Evolutionary conservation across 768 basidiomycete species (phyloP).

Genomic region (Kwoniella pini): DNA sequence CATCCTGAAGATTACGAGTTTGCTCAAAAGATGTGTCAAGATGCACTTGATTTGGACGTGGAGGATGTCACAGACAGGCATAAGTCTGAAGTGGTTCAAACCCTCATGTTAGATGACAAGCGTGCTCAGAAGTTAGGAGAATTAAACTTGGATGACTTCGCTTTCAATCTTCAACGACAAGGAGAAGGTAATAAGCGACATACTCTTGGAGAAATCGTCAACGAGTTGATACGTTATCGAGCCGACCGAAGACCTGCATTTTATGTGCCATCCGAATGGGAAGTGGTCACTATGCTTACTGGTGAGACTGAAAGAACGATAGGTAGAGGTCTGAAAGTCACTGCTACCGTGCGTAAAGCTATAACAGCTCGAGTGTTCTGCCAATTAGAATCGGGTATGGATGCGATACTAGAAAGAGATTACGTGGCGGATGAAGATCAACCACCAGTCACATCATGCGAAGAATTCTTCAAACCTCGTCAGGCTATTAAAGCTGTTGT

Average conservation of each 20-base stretch:
- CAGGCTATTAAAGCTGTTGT: constrained; percentile 80
- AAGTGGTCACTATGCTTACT: constrained; percentile 90
- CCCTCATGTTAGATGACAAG: constrained; percentile 80
- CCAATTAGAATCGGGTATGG: constrained; percentile 89
- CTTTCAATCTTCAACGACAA: constrained; percentile 81
- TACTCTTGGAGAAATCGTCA: constrained; percentile 81
- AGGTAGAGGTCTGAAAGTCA: constrained; percentile 73
- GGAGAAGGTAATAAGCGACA: constrained; percentile 81
- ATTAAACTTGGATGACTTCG: constrained; percentile 93
- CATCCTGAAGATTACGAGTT: constrained; percentile 98
- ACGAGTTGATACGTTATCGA: constrained; percentile 79
- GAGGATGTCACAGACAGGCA: constrained; percentile 92
- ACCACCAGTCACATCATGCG: constrained; percentile 43
- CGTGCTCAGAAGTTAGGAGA: constrained; percentile 79
- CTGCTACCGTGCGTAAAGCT: constrained; percentile 61
- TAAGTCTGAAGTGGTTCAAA: constrained; percentile 81
- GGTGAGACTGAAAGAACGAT: constrained; percentile 84
- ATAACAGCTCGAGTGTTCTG: constrained; percentile 66
- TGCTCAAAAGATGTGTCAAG: constrained; percentile 96
- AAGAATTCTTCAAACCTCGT: constrained; percentile 68
- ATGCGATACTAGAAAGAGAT: constrained; percentile 69
- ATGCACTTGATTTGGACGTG: constrained; percentile 94
- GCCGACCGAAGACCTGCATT: constrained; percentile 72
- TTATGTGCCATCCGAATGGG: constrained; percentile 67
- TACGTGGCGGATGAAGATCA: constrained; percentile 59